Evolutionary conservation across 176 grass and related monocot genomes (phyloP), one percentile per base, ranked within the genome.

Genomic region (Alopecurus myosuroides): DNA sequence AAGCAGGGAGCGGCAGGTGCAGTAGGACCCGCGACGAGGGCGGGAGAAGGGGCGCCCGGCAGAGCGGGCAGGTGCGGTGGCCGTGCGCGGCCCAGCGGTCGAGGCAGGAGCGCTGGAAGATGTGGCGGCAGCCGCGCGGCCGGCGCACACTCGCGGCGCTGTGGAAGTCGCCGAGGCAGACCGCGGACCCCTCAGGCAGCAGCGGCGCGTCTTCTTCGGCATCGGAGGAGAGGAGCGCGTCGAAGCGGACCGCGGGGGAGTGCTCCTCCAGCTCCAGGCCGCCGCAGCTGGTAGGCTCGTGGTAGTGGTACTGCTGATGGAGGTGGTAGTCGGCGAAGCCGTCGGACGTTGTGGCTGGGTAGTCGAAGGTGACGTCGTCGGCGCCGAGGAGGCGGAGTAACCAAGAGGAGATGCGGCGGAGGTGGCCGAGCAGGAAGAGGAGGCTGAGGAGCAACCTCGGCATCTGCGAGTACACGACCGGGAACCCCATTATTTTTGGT

Each of bases 101-200:
- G 22, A 98, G 87, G 85, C 93, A 98, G 0, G 52, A 81, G 50
- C 89, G 88, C 89, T 98, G 96, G 89, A 98, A 95, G 25, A 94
- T 91, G 83, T 98, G 96, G 33, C 89, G 72, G 77, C 96, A 98
- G 0, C 87, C 87, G 37, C 66, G 74, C 25, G 89, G 76, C 22
- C 91, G 91, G 73, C 95, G 91, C 58, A 98, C 96, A 68, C 88
- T 74, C 19, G 89, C 93, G 44, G 89, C 76, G 30, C 77, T 87
- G 28, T 94, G 52, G 84, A 98, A 92, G 45, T 98, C 96, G 77
- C 80, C 76, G 22, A 98, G 85, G 89, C 96, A 98, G 12, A 98
- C 96, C 23, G 83, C 91, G 85, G 93, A 98, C 13, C 82, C 17
- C 29, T 25, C 78, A 6, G 60, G 80, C 2, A 82, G 82, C 19